Base-by-base conservation (phyloP, 352 stramenopile genomes). In the Pythium dissotocum region DNA sequence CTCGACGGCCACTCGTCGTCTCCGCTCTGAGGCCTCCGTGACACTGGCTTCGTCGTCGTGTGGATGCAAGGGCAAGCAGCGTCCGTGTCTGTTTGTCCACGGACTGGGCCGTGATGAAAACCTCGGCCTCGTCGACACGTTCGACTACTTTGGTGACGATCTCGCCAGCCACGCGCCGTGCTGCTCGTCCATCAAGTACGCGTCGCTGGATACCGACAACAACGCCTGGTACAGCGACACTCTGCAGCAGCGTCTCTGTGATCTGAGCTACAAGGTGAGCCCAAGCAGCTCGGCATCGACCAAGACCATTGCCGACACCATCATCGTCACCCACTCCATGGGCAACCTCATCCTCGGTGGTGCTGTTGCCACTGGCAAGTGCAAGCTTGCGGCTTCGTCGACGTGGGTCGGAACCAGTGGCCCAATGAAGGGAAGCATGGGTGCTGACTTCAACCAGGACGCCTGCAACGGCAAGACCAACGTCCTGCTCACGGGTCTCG, bases 291-390 rank as follows among this genome's bases (percentile, higher is more conserved):
- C 77, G 46, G 5, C 26, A 0, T 51, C 58, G 13, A 78, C 71
- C 8, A 68, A 67, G n/a, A 82, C 73, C 13, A 77, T 90, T 69
- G 75, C 82, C 61, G 73, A 89, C 61, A 85, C 82, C 9, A 90
- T 90, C 71, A 67, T 88, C 36, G 58, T 93, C 1, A 74, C 67
- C 1, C 82, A 93, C 60, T 93, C 82, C 21, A 88, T 90, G 80
- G 84, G 69, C 8, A 89, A 85, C 61, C 63, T 90, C 10, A 77
- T 83, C 33, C 33, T 89, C 14, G 69, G 63, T 0, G 72, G 77
- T 24, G 82, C 84, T 1, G 70, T 89, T 38, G 79, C 80, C 6
- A 78, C 54, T 1, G 73, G 66, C 5, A 77, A 82, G 60, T 90
- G 79, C 53, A 74, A 65, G 28, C 61, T 90, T 0, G 71, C 62